phyloP scores from a whole-genome alignment of 139 green algal species.

The Volvox reticuliferus region DNA sequence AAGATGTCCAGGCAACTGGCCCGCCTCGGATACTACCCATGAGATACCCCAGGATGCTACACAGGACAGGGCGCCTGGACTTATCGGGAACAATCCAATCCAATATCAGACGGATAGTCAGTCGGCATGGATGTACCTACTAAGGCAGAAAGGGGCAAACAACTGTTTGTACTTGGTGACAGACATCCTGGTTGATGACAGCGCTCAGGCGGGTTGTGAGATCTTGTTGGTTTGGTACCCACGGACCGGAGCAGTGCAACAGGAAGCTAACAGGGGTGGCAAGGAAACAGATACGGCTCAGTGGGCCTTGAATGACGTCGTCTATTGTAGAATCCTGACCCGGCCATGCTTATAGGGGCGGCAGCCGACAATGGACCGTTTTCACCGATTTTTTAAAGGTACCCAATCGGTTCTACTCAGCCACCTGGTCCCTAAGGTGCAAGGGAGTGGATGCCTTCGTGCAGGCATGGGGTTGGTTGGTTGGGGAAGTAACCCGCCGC shows the following conservation, averaged over 20 bases:
- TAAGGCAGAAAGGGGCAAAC: background rate
- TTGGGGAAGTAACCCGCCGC: background rate
- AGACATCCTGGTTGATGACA: background rate
- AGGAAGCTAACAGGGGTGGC: background rate
- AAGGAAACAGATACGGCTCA: background rate
- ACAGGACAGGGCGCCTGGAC: background rate
- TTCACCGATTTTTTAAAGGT: too few species aligned
- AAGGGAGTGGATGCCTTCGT: background rate
- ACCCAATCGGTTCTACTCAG: background rate
- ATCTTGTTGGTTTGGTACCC: background rate
- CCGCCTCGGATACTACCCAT: too few species aligned
- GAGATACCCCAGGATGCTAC: too few species aligned
- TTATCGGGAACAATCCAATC: background rate
- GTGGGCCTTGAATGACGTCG: background rate
- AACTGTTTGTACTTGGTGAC: background rate
- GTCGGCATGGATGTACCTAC: too few species aligned
- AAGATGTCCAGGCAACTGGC: too few species aligned
- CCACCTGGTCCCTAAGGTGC: background rate
- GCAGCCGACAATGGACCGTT: too few species aligned
- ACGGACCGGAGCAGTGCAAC: too few species aligned
- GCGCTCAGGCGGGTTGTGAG: background rate
- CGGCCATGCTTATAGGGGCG: background rate
- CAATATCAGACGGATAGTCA: conserved; percentile 27
- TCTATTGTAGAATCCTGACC: background rate
- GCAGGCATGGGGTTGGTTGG: background rate